Percentiles rank a stretch among this genome's conserved stretches.
Evolutionary conservation across 306 rosid genomes (phyloP).

Genomic region (Cicer arietinum): DNA sequence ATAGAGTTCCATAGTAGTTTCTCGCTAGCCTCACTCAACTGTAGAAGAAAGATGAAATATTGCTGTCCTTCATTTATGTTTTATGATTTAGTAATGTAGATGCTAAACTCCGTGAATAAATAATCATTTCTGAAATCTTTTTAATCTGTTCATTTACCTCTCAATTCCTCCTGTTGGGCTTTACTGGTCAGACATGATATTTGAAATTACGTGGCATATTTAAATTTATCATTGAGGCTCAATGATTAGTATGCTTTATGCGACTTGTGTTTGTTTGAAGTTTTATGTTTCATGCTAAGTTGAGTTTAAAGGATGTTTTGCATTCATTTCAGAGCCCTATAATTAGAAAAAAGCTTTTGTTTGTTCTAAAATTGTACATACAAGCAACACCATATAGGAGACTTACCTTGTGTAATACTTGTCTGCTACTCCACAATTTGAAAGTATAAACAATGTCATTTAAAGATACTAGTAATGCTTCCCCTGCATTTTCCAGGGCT

Average conservation of each 20-base stretch:
- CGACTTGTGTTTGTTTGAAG: slow-evolving; percentile 13
- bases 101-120: slow-evolving; percentile 54
- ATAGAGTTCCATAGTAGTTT: slow-evolving; percentile 56
- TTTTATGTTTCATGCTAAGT: slow-evolving; percentile 36
- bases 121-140: slow-evolving; percentile 45
- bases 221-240: slow-evolving; percentile 33
- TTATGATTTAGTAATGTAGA: slow-evolving; percentile 55
- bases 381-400: slow-evolving; percentile 31
- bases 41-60: slow-evolving; percentile 72
- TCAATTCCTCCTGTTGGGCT: slow-evolving; percentile 36
- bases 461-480: slow-evolving; percentile 61
- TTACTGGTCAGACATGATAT: slow-evolving; percentile 40
- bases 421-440: slow-evolving; percentile 47
- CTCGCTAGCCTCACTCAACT: slow-evolving; percentile 56
- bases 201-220: slow-evolving; percentile 38
- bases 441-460: slow-evolving; percentile 53
- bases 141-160: slow-evolving; percentile 43
- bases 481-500: slow-evolving; percentile 81
- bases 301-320: slow-evolving; percentile 43
- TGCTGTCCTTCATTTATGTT: slow-evolving; percentile 49
- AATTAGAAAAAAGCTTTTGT: slow-evolving; percentile 36
- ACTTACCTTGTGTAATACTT: slow-evolving; percentile 34
- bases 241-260: slow-evolving; percentile 29
- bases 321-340: slow-evolving; percentile 17
- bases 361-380: slow-evolving; percentile 42